Base-by-base conservation (phyloP, 139 green algal species). In the Micractinium conductrix region DNA sequence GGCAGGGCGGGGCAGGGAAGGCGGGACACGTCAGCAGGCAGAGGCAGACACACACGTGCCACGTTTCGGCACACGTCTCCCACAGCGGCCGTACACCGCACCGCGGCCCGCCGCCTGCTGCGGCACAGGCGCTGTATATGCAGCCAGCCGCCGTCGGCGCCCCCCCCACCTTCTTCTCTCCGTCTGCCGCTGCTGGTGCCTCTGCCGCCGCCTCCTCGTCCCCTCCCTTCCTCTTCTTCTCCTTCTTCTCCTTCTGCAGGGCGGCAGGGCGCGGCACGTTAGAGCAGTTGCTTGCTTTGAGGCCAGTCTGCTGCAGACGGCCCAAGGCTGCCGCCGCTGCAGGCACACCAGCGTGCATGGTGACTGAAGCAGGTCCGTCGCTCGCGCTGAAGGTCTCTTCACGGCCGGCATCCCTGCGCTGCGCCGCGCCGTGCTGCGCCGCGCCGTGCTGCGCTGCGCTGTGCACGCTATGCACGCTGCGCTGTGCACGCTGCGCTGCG, bases 201-300 rank as follows among this genome's bases (percentile, higher is more conserved):
- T 38, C 40, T 33, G 16, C 75, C 33, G 35, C 35, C 37, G 75
- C 75, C 35, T 53, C 75, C 74, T 33, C 35, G 37, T 70, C 75
- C 37, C 21, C 35, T 37, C 71, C 65, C 35, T 38, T 37, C 35
- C 65, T 50, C 75, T 83, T 74, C 78, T 83, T 70, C 78, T 83
- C 63, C 78, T 82, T 53, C 42, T 48, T 30, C 50, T 42, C 37
- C 35, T 70, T 62, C 17, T 42, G 30, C 4, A 33, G n/a, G 5
- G 65, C 33, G n/a, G n/a, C n/a, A n/a, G n/a, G n/a, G n/a, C n/a
- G n/a, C n/a, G n/a, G n/a, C n/a, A n/a, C n/a, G n/a, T n/a, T n/a
- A n/a, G n/a, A n/a, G n/a, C n/a, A n/a, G n/a, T n/a, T n/a, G n/a
- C n/a, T n/a, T n/a, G n/a, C n/a, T n/a, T n/a, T n/a, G n/a, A n/a